Evolutionary conservation across 2,329 filamentous ascomycete genomes (phyloP).

Genomic region (Rhinocladiella similis): DNA sequence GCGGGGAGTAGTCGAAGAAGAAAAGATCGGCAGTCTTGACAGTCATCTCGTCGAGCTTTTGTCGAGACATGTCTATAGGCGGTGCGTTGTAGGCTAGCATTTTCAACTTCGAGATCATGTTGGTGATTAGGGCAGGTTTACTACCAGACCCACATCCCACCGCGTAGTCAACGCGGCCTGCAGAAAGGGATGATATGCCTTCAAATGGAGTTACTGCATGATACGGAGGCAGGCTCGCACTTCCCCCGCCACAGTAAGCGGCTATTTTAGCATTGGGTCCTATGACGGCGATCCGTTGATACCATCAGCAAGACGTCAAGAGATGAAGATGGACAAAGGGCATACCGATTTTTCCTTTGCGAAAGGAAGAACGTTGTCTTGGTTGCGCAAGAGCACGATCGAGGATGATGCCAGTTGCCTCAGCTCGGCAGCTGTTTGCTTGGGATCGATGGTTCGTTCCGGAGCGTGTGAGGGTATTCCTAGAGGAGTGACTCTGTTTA

Average conservation of each 20-base stretch:
- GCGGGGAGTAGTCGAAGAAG: constrained; percentile 46
- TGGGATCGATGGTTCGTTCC: constrained; percentile 58
- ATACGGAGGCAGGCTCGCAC: constrained; percentile 54
- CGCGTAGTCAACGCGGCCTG: neutral
- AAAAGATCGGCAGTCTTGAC: constrained; percentile 48
- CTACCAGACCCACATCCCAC: too few species aligned
- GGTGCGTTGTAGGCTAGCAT: neutral
- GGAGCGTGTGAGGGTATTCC: constrained; percentile 57
- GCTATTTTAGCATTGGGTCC: constrained; percentile 54
- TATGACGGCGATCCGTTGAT: constrained; percentile 48
- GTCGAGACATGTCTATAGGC: neutral
- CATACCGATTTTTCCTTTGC: constrained; percentile 41
- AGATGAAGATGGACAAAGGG: neutral
- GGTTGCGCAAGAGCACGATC: constrained; percentile 64
- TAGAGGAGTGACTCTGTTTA: constrained; percentile 42
- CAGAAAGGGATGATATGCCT: constrained; percentile 24
- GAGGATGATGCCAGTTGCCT: constrained; percentile 67
- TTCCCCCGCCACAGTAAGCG: constrained; percentile 62
- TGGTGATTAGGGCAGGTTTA: too few species aligned
- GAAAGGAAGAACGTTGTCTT: constrained; percentile 71
- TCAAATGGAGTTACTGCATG: constrained; percentile 47
- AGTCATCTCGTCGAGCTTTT: constrained; percentile 36
- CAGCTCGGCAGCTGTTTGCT: constrained; percentile 60
- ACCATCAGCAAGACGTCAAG: neutral
- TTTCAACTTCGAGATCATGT: too few species aligned